A percentile compares a stretch with the other conserved stretches of the same genome.
These are phyloP conservation scores for Entomortierella beljakovae DNA, from an alignment of 192 early-diverging fungal species.

Conservation along the genomic window DNA sequence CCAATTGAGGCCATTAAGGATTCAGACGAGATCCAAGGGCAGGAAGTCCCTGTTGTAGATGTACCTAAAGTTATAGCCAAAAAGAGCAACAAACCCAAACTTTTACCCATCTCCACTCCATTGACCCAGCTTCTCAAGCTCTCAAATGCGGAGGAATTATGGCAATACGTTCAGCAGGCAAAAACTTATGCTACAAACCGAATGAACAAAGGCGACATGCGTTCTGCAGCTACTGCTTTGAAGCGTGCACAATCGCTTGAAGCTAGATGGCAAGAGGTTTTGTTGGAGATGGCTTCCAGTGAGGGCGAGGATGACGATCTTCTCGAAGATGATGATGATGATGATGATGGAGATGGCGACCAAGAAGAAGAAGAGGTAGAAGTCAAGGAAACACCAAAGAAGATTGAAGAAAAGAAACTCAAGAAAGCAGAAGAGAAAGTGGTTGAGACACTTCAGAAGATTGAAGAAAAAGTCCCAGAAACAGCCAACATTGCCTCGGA, in stretches of 20 bases:
- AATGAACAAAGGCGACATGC: slow-evolving; percentile 52
- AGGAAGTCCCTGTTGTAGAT: not conserved
- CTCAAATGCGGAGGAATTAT: slow-evolving; percentile 39
- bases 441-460: too few species aligned
- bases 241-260: slow-evolving; percentile 43
- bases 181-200: slow-evolving; percentile 47
- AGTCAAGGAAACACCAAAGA: too few species aligned
- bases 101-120: slow-evolving; percentile 46
- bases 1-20: not conserved
- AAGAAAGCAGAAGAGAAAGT: not conserved
- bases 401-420: not conserved
- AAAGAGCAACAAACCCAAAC: slow-evolving; percentile 40
- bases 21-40: not conserved
- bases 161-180: slow-evolving; percentile 47
- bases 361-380: not conserved
- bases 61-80: slow-evolving; percentile 16
- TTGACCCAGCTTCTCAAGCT: slow-evolving; percentile 39
- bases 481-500: not conserved
- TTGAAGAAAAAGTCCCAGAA: not conserved
- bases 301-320: slow-evolving; percentile 33
- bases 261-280: slow-evolving; percentile 39
- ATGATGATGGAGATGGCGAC: slow-evolving; percentile 15
- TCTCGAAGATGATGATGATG: slow-evolving; percentile 38
- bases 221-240: slow-evolving; percentile 39
- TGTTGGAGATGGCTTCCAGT: slow-evolving; percentile 43